These are phyloP conservation scores for Globisporangium apiculatum DNA, from an alignment of 352 stramenopile species.

Conservation along the genomic window DNA sequence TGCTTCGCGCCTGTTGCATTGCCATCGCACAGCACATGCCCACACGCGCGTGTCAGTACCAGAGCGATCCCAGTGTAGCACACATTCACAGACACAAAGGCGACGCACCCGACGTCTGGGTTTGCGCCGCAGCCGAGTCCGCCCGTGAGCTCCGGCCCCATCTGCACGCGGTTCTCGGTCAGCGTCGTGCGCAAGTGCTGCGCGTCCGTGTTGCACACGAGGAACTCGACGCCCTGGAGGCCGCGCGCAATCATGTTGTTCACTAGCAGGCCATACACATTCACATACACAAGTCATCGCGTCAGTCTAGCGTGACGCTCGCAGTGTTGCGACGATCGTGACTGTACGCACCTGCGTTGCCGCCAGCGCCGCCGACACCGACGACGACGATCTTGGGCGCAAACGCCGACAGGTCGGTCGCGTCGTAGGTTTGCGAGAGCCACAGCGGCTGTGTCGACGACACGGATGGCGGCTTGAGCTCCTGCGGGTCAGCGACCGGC, in stretches of 20 bases:
- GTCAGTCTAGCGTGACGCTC: too few relatives aligned
- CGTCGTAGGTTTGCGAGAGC: slow-evolving; percentile 59
- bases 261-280: slow-evolving; percentile 22
- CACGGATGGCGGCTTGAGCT: slow-evolving; percentile 31
- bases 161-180: slow-evolving; percentile 88
- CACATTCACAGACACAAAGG: background rate
- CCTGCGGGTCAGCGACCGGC: slow-evolving; percentile 20
- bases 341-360: slow-evolving; percentile 59
- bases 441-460: slow-evolving; percentile 68
- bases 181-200: slow-evolving; percentile 88
- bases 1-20: slow-evolving; percentile 44
- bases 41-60: background rate
- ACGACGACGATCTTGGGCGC: slow-evolving; percentile 85
- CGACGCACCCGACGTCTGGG: slow-evolving; percentile 57
- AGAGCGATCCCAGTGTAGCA: too few relatives aligned
- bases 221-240: slow-evolving; percentile 77
- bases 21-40: too few relatives aligned
- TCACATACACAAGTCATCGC: too few relatives aligned
- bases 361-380: slow-evolving; percentile 80
- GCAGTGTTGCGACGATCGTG: too few relatives aligned
- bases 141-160: slow-evolving; percentile 81
- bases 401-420: slow-evolving; percentile 62
- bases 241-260: slow-evolving; percentile 88
- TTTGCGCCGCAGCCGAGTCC: slow-evolving; percentile 78
- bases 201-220: slow-evolving; percentile 90